These are phyloP conservation scores for Pythium phragmitis DNA, from an alignment of 352 stramenopile genomes.

Conservation along the genomic window DNA sequence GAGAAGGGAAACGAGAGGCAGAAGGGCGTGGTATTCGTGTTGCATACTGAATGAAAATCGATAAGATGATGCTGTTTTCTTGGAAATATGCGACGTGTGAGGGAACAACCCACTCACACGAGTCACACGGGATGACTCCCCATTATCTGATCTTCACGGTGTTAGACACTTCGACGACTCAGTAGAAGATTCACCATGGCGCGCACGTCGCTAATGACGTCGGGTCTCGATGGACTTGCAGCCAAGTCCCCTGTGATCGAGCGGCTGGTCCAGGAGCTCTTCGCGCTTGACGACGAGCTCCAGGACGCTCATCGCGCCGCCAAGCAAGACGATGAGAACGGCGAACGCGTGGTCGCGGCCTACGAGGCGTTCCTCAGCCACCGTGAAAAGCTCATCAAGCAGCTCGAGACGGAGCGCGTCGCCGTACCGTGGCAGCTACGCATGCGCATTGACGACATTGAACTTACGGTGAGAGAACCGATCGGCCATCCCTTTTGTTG, in stretches of 20 bases:
- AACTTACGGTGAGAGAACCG: conserved; percentile 53
- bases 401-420: conserved; percentile 29
- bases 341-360: conserved; percentile 31
- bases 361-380: conserved; percentile 34
- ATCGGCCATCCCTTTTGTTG: not conserved
- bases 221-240: conserved; percentile 14
- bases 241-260: conserved; percentile 9
- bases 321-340: conserved; percentile 34
- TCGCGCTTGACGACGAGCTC: conserved; percentile 30
- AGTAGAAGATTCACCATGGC: not conserved
- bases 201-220: conserved; percentile 12
- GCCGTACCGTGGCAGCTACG: conserved; percentile 38
- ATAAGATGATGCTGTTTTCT: not conserved
- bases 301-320: conserved; percentile 31
- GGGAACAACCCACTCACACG: not conserved
- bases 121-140: not conserved
- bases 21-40: not conserved
- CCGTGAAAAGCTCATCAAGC: conserved; percentile 27
- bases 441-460: conserved; percentile 77
- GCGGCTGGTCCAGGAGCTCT: conserved; percentile 24
- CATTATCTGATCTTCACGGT: not conserved
- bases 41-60: not conserved
- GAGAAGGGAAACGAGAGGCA: not conserved
- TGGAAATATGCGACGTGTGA: conserved; percentile 15
- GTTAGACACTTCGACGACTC: not conserved